phyloP scores from a whole-genome alignment of 805 yeast genomes.

The Wickerhamomyces kurtzmanii region DNA sequence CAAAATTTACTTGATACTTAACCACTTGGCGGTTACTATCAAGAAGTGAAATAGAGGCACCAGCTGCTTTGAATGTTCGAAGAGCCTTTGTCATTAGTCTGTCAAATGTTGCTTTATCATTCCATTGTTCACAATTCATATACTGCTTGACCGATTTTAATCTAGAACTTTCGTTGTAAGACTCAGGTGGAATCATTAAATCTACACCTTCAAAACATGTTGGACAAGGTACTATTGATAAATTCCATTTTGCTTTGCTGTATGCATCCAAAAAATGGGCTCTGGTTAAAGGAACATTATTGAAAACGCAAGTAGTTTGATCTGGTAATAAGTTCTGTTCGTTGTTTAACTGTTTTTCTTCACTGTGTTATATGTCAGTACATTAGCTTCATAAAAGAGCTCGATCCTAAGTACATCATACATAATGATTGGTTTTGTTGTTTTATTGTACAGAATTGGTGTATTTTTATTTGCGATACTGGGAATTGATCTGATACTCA shows the following conservation, averaged over 20 bases:
- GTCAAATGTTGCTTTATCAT: slow-evolving; percentile 26
- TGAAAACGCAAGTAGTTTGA: slow-evolving; percentile 2
- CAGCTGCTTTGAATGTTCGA: slow-evolving; percentile 32
- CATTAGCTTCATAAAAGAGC: too few species aligned
- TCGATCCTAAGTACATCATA: too few species aligned
- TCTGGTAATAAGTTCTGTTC: slow-evolving; percentile 8
- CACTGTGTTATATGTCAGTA: too few species aligned
- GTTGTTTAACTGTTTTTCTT: too few species aligned
- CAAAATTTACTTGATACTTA: slow-evolving; percentile 38
- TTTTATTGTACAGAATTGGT: too few species aligned
- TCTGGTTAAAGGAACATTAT: slow-evolving; percentile 30
- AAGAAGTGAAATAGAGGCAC: slow-evolving; percentile 52
- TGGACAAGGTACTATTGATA: slow-evolving; percentile 48
- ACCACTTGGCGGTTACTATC: slow-evolving; percentile 36
- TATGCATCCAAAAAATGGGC: slow-evolving; percentile 49
- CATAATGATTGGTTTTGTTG: too few species aligned
- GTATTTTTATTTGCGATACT: too few species aligned
- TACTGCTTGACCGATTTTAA: slow-evolving; percentile 31
- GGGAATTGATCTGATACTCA: too few species aligned
- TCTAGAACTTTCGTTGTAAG: slow-evolving; percentile 38
- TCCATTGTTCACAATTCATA: slow-evolving; percentile 38
- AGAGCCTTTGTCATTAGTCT: slow-evolving; percentile 26
- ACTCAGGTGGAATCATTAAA: slow-evolving; percentile 51
- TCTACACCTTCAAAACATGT: slow-evolving; percentile 35
- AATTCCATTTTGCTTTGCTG: slow-evolving; percentile 44